Percentiles rank a stretch among this genome's conserved stretches.
phyloP scores from a whole-genome alignment of 164 flowering plant genomes.

The Stephania japonica region DNA sequence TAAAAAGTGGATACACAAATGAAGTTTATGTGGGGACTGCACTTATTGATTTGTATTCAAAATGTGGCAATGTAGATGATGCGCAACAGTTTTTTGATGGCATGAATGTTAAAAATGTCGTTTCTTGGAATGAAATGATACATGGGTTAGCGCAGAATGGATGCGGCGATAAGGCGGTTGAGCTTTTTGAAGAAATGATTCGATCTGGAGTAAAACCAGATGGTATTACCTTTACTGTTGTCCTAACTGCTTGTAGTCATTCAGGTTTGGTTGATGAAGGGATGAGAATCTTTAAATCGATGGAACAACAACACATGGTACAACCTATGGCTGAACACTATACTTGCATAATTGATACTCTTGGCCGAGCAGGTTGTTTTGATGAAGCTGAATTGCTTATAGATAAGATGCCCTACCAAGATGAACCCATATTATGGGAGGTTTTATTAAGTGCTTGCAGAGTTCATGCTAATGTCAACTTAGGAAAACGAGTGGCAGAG shows the following conservation, averaged over 20 bases:
- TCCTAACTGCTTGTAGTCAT: slow-evolving; percentile 82
- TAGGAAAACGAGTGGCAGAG: slow-evolving; percentile 71
- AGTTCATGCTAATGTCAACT: slow-evolving; percentile 53
- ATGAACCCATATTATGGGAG: slow-evolving; percentile 77
- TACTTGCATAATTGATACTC: slow-evolving; percentile 58
- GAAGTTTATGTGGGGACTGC: slow-evolving; percentile 71
- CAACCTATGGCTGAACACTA: slow-evolving; percentile 64
- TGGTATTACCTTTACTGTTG: slow-evolving; percentile 57
- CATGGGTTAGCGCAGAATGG: slow-evolving; percentile 90
- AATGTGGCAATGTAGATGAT: slow-evolving; percentile 57
- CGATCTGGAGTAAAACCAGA: slow-evolving; percentile 50
- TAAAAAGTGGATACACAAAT: slow-evolving; percentile 42
- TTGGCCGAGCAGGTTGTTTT: slow-evolving; percentile 71
- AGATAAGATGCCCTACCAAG: slow-evolving; percentile 48
- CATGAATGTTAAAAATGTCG: slow-evolving; percentile 49
- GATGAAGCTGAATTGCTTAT: slow-evolving; percentile 58
- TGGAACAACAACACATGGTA: slow-evolving; percentile 44
- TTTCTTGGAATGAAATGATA: slow-evolving; percentile 87
- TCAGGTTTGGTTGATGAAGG: slow-evolving; percentile 66
- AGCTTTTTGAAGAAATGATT: slow-evolving; percentile 53
- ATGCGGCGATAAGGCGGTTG: slow-evolving; percentile 51
- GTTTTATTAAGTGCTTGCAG: slow-evolving; percentile 77
- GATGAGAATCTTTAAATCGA: slow-evolving; percentile 52
- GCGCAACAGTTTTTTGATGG: slow-evolving; percentile 46
- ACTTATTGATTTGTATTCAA: slow-evolving; percentile 61